These are phyloP conservation scores for Phaseolus coccineus DNA, from an alignment of 331 rosid species.

Conservation along the genomic window DNA sequence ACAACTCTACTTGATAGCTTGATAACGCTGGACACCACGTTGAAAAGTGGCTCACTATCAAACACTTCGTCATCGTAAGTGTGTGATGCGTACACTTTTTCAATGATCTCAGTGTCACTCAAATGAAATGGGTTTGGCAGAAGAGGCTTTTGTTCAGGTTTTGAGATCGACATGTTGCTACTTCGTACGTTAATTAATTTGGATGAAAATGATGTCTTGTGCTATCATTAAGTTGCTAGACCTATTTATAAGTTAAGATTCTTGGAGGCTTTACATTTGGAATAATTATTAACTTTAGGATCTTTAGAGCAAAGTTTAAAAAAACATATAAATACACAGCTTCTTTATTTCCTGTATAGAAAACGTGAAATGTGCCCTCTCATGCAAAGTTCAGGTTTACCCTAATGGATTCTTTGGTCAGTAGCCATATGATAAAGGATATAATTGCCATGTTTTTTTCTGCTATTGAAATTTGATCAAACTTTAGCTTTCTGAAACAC, in stretches of 20 bases:
- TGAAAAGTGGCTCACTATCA: not conserved
- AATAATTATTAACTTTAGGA: conserved; percentile 3
- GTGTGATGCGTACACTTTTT: conserved; percentile 34
- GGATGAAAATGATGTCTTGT: not conserved
- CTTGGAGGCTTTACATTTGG: not conserved
- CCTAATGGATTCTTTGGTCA: not conserved
- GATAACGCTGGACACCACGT: conserved; percentile 17
- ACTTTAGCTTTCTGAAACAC: conserved; percentile 1
- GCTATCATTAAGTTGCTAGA: not conserved
- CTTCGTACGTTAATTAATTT: not conserved
- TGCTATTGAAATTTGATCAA: not conserved
- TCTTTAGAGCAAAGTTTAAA: not conserved
- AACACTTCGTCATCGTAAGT: conserved; percentile 29
- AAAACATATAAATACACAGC: not conserved
- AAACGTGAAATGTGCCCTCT: conserved; percentile 2
- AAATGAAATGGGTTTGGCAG: conserved; percentile 12
- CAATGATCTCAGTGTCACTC: conserved; percentile 18
- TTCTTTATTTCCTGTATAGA: not conserved
- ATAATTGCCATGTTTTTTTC: not conserved
- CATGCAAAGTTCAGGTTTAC: not conserved
- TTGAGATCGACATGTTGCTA: conserved; percentile 18
- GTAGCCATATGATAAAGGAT: not conserved
- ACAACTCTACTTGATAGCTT: conserved; percentile 3
- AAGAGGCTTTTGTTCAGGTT: conserved; percentile 14
- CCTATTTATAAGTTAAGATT: conserved; percentile 28